Base-by-base conservation (phyloP, 1,139 yeast genomes). In the Suhomyces atakaporum region DNA sequence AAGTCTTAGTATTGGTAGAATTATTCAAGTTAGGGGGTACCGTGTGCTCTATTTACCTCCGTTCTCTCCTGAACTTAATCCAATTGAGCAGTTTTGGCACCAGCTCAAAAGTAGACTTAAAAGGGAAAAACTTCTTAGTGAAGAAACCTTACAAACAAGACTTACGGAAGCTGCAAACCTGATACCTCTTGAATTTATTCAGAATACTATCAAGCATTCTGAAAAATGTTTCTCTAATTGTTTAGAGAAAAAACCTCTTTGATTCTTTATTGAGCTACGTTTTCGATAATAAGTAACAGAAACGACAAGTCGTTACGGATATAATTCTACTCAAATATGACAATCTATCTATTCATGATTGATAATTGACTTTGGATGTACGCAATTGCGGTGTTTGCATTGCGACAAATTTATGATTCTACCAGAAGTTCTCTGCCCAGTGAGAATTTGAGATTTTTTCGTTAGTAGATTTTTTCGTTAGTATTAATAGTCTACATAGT, bases 1-100 rank as follows among this genome's bases (percentile, higher is more conserved):
- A 13, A 35, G 18, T 19, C n/a, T 16, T 6, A 23, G 31, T 26
- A 25, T 36, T 10, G 4, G 16, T 14, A 35, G 35, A 22, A 30
- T 31, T 26, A 25, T 31, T 16, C n/a, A 15, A 9, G 25, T 16
- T 16, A 11, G 32, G 21, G 33, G 39, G 12, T 31, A 27, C 22
- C 31, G 23, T 30, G 13, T 27, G n/a, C 19, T 28, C n/a, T 35
- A 27, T n/a, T 24, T 35, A 16, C 39, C 37, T 4, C 37, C 39
- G 13, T 38, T 14, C 18, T 32, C 35, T 13, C 42, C 37, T 3
- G 35, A 31, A 14, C 28, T 26, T n/a, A 33, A 30, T 18, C 35
- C 35, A 8, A 27, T 39, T 27, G 38, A 33, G 7, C 31, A 33
- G 20, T 36, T 39, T 22, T 39, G 38, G 42, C 24, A 25, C 18